Base-by-base conservation (phyloP, 2,329 filamentous ascomycete genomes). In the Penicillium sp. region DNA sequence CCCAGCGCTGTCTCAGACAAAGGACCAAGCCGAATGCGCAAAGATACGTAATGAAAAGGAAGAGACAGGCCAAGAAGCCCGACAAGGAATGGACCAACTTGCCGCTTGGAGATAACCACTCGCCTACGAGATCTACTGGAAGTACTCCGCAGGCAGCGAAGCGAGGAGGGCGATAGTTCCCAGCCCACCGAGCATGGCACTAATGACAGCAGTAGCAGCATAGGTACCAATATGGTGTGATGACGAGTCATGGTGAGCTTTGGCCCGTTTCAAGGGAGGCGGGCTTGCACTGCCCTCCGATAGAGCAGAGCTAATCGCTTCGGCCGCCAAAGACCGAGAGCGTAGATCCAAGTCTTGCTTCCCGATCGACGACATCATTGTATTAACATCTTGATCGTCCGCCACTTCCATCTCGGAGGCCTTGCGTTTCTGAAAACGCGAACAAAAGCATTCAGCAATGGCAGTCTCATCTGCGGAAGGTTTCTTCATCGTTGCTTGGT, bases 81-180 rank as follows among this genome's bases (percentile, higher is more conserved):
- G 18, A 18, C 18, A 18, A 26, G 29, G 5, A 34, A 9, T 9
- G 5, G 28, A 43, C 24, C 9, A 27, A 29, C 26, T 25, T 8
- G 28, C 18, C 9, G 34, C 24, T 34, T 33, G 29, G 25, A 18
- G 9, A 18, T 24, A 37, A 6, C n/a, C 42, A 12, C 1, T 35
- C 7, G 34, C 32, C 25, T n/a, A n/a, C 7, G 29, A 9, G 11
- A 12, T 34, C 55, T 57, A 72, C 35, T 61, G 55, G 54, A 74
- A 74, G 54, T 66, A 74, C 44, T 73, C 69, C 5, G 66, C 59
- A 7, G 72, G 72, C 11, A 75, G 61, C 25, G 70, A 62, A 9
- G 70, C 69, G 39, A 75, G 60, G 13, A 66, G 57, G 37, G 66
- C 62, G 36, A 74, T 62, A 12, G 69, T 69, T 24, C 70, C 66